Conservation (phyloP, 257 asterid species). For the Buddleja alternifolia region DNA sequence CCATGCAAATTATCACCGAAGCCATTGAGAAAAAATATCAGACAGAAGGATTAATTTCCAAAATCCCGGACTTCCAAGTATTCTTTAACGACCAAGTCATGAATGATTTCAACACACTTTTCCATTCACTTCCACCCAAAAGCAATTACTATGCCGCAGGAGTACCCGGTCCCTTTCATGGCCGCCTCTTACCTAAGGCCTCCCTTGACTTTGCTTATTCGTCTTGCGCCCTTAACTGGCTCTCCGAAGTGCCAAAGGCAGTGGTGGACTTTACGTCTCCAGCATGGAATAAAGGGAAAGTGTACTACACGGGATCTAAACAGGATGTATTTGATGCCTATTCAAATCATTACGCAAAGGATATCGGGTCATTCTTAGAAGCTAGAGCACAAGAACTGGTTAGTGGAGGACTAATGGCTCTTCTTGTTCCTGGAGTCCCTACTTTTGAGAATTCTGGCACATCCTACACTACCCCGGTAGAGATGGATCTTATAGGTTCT, state of each 20-base stretch:
- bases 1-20: slow-evolving; percentile 42
- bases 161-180: slow-evolving; percentile 55
- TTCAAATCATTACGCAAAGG: slow-evolving; percentile 35
- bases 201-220: slow-evolving; percentile 52
- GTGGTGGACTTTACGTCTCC: slow-evolving; percentile 32
- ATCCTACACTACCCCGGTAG: slow-evolving; percentile 30
- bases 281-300: slow-evolving; percentile 48
- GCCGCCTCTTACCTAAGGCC: slow-evolving; percentile 40
- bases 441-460: slow-evolving; percentile 17
- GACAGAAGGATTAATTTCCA: neutral
- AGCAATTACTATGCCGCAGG: slow-evolving; percentile 46
- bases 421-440: slow-evolving; percentile 49
- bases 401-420: slow-evolving; percentile 52
- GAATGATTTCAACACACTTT: slow-evolving; percentile 57
- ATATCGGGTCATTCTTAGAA: slow-evolving; percentile 43
- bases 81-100: slow-evolving; percentile 47
- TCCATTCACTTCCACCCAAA: slow-evolving; percentile 40
- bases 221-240: slow-evolving; percentile 55
- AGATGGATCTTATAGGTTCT: slow-evolving; percentile 35
- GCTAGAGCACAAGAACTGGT: slow-evolving; percentile 53
- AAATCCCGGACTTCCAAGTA: slow-evolving; percentile 43
- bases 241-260: slow-evolving; percentile 43
- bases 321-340: slow-evolving; percentile 43
- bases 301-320: slow-evolving; percentile 38
- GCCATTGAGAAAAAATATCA: slow-evolving; percentile 32